Evolutionary conservation across 495 filamentous ascomycete genomes (phyloP), one percentile per base, ranked within the genome.

Genomic region (Trichoderma erinaceum): DNA sequence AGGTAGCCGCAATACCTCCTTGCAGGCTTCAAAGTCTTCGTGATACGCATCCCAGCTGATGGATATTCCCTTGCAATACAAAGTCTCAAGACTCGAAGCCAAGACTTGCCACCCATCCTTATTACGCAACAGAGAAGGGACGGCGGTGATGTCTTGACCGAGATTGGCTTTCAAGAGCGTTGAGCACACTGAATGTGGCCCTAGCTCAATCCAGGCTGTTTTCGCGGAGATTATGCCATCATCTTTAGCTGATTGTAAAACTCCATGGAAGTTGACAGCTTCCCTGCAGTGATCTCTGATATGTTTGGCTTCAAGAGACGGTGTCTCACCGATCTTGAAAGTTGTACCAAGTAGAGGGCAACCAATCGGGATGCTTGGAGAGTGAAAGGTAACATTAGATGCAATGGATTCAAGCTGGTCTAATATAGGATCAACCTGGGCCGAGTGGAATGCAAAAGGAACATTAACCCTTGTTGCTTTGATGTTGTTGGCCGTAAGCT

Each of bases 391-490:
- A 23, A 93, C 81, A 3, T 82, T 78, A 84, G 75, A 63, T 44
- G 75, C 76, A 46, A 87, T 72, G 3, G 78, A 75, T 68, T 89
- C 86, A 56, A 93, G 90, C 0, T 83, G 81, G 7, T 88, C 83
- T 7, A 93, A 76, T 25, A 95, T 90, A 27, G 88, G 82, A n/a
- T 93, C 89, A 29, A 94, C 86, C 71, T 94, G 92, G 0, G 85
- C 81, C 5, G 91, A 90, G 75, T 96, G 92, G 82, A 92, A 95
- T 16, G 91, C 92, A 67, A 87, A 93, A 41, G 89, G 89, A 16
- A 93, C 85, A 44, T 87, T 85, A 4, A 95, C 82, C 69, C 86
- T 86, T 0, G 84, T 90, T 71, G 82, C 87, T 74, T 90, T 92
- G 73, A 84, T 79, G 18, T 90, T 83, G 2, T 86, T 86, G 16